These are phyloP conservation scores for Hypomyces perniciosus DNA, from an alignment of 2,329 filamentous ascomycete species.

Conservation along the genomic window DNA sequence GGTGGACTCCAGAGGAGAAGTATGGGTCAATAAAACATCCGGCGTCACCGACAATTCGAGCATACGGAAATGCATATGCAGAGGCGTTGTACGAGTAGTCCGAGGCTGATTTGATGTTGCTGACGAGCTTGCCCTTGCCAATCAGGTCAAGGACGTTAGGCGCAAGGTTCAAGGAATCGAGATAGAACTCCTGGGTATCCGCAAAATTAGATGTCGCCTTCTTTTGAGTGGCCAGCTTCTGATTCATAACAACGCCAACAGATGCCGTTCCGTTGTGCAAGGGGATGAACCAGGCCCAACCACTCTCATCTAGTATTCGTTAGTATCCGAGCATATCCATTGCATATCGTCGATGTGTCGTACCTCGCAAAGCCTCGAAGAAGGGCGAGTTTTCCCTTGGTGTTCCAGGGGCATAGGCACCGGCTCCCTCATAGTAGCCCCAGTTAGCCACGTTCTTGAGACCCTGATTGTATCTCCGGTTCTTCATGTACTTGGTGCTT, in stretches of 20 bases:
- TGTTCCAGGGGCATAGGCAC: conserved; percentile 29
- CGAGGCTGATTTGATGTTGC: conserved; percentile 33
- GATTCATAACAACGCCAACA: conserved; percentile 35
- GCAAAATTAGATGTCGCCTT: conserved; percentile 18
- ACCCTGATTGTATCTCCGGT: conserved; percentile 38
- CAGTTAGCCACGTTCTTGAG: conserved; percentile 45
- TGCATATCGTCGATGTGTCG: neutral
- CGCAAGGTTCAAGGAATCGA: conserved; percentile 24
- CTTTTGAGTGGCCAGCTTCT: conserved; percentile 28
- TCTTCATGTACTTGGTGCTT: conserved; percentile 43
- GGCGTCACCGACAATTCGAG: conserved; percentile 38
- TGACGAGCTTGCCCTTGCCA: conserved; percentile 24
- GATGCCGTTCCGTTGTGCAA: conserved; percentile 39
- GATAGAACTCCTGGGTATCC: conserved; percentile 26
- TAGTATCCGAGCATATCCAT: neutral
- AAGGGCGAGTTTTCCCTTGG: conserved; percentile 29
- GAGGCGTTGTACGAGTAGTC: conserved; percentile 42
- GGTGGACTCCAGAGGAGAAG: conserved; percentile 42
- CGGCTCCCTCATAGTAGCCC: conserved; percentile 38
- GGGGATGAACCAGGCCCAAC: conserved; percentile 45
- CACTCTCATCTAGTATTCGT: conserved; percentile 33
- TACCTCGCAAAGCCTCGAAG: conserved; percentile 36
- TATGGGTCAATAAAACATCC: conserved; percentile 43
- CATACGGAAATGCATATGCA: conserved; percentile 31
- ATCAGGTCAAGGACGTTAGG: conserved; percentile 27